A percentile compares a stretch with the other conserved stretches of the same genome.
These are phyloP conservation scores for Rhizophagus clarus DNA, from an alignment of 192 early-diverging fungal species.

Conservation along the genomic window DNA sequence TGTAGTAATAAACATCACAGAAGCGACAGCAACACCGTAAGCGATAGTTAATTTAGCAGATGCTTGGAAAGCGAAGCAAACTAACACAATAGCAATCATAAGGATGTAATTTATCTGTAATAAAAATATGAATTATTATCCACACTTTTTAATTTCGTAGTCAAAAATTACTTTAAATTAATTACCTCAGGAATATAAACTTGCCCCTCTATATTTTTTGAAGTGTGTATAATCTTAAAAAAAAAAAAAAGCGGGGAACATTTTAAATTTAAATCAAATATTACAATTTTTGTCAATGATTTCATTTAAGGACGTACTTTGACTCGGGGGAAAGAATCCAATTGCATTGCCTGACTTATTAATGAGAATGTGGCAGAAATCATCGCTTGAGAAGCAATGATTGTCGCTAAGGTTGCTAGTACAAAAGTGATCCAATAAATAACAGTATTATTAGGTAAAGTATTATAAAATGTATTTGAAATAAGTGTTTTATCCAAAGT, in stretches of 20 bases:
- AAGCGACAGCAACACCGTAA: conserved; percentile 43
- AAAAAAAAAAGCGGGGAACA: neutral
- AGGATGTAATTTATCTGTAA: conserved; percentile 46
- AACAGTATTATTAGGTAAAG: neutral
- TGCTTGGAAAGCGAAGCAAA: conserved; percentile 43
- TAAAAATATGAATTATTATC: neutral
- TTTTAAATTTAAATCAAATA: conserved; percentile 6
- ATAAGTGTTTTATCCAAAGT: conserved; percentile 5
- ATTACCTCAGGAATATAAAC: conserved; percentile 52
- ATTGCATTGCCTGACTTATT: conserved; percentile 56
- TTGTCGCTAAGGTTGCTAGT: conserved; percentile 55
- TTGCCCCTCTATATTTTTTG: conserved; percentile 34
- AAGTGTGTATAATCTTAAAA: conserved; percentile 42
- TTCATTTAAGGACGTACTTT: conserved; percentile 19
- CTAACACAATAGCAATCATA: conserved; percentile 41
- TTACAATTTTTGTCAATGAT: neutral
- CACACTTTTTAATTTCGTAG: neutral
- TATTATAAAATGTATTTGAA: conserved; percentile 10
- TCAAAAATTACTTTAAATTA: neutral
- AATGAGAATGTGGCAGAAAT: conserved; percentile 57
- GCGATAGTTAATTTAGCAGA: conserved; percentile 45
- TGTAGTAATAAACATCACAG: conserved; percentile 19
- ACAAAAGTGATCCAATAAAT: conserved; percentile 49
- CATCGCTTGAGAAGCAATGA: conserved; percentile 61
- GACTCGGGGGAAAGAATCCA: conserved; percentile 51